phyloP scores from a whole-genome alignment of 768 basidiomycete genomes.

The Melanogaster broomeanus region DNA sequence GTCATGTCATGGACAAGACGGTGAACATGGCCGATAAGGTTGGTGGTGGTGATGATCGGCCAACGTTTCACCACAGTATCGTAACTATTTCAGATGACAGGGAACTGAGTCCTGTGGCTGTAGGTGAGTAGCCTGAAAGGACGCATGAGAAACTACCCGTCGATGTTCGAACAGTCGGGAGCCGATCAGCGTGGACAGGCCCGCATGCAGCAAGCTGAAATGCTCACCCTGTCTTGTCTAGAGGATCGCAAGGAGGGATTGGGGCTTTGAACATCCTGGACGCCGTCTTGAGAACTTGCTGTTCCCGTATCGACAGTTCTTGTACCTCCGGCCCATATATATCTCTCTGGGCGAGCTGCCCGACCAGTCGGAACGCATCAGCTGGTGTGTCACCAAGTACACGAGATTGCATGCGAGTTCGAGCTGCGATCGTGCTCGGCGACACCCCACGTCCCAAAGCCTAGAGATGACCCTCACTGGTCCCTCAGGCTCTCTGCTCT shows the following conservation, averaged over 20 bases:
- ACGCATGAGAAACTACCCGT: slow-evolving; percentile 63
- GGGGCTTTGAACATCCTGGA: slow-evolving; percentile 48
- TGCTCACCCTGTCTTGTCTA: slow-evolving; percentile 65
- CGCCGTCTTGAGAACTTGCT: neutral
- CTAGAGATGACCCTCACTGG: too few relatives aligned
- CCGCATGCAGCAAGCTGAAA: neutral
- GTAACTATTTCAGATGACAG: slow-evolving; percentile 48
- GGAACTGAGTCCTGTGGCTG: neutral
- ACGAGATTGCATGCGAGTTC: too few relatives aligned
- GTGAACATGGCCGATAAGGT: slow-evolving; percentile 75
- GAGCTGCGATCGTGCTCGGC: too few relatives aligned
- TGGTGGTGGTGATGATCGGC: slow-evolving; percentile 84
- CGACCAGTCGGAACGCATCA: too few relatives aligned
- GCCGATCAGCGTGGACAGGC: neutral
- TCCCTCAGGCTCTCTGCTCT: too few relatives aligned
- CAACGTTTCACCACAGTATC: slow-evolving; percentile 79
- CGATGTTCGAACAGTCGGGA: slow-evolving; percentile 3
- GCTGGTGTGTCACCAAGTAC: too few relatives aligned
- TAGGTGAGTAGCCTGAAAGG: neutral
- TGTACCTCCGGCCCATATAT: too few relatives aligned
- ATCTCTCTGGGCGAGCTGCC: too few relatives aligned
- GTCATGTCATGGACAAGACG: slow-evolving; percentile 65
- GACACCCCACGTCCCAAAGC: too few relatives aligned
- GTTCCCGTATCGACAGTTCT: too few relatives aligned
- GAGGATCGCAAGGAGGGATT: slow-evolving; percentile 73